Evolutionary conservation across 768 basidiomycete species (phyloP), one percentile per base, ranked within the genome.

Genomic region (Saitozyma sp.): DNA sequence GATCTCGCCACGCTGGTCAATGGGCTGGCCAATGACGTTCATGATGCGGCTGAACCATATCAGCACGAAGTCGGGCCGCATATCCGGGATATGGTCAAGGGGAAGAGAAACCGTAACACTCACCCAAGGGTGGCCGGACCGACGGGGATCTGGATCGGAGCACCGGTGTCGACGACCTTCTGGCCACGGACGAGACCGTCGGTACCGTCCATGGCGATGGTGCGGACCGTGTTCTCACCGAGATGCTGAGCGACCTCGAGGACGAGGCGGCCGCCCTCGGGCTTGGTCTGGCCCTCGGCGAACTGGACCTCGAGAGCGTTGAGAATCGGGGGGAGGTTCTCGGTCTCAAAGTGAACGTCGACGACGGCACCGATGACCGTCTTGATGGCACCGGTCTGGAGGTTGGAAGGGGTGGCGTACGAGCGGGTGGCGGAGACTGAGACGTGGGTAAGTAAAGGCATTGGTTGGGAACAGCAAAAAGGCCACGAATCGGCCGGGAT

Each of bases 291-390:
- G 48, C 66, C 68, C 54, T 70, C 74, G 45, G 69, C 59, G 66
- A 79, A 79, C 81, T 92, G 89, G 60, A 99, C 94, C 84, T 99
- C 96, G 73, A 99, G 90, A 74, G 96, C 96, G 81, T 98, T 98
- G 77, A 99, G 87, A 82, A 99, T 98, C 69, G 94, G 91, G 55
- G 96, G 96, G 48, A 98, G 89, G 83, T 87, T 84, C 71, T 95
- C 94, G 54, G 88, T 87, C 72, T 95, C 94, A 78, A 98, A 98
- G 82, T 97, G 92, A 73, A 99, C 96, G 80, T 99, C 96, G 78
- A 99, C 96, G 83, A 99, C 96, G 83, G 96, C 95, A 89, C 96
- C 96, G 82, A 99, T 99, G 85, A 99, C 94, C 73, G 92, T 94
- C 85, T 97, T 96, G 78, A 97, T 90, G 51, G 85, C 82, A 73